A percentile compares a stretch with the other conserved stretches of the same genome.
Conservation (phyloP, 2,329 filamentous ascomycete species). For the Onygenales sp. region DNA sequence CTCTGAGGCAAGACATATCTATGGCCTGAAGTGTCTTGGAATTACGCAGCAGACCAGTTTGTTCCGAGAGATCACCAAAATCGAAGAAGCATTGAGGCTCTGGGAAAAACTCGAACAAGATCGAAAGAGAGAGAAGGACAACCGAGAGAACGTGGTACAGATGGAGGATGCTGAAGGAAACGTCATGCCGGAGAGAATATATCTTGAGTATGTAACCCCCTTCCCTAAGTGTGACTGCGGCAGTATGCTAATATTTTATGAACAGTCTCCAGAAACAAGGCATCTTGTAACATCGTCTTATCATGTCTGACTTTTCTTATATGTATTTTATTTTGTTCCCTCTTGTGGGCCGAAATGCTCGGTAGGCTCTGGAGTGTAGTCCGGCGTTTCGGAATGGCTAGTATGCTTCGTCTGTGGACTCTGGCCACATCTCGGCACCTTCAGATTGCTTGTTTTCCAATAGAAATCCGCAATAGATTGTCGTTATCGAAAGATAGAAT, state of each 20-base stretch:
- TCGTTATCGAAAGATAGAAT: not conserved
- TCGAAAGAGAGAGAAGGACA: constrained; percentile 64
- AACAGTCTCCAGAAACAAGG: constrained; percentile 16
- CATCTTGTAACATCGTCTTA: constrained; percentile 10
- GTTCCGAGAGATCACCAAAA: constrained; percentile 88
- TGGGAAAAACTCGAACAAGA: constrained; percentile 92
- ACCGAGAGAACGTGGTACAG: constrained; percentile 79
- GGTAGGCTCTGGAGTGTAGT: not conserved
- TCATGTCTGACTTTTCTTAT: not conserved
- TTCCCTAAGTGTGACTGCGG: not conserved
- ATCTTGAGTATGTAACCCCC: constrained; percentile 55
- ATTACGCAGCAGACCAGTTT: constrained; percentile 76
- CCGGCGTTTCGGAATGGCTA: not conserved
- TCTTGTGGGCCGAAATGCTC: not conserved
- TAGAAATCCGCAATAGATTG: not conserved
- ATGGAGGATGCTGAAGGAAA: constrained; percentile 98
- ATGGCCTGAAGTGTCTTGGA: constrained; percentile 86
- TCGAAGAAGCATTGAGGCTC: constrained; percentile 76
- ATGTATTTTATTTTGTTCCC: not conserved
- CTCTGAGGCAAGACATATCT: constrained; percentile 85
- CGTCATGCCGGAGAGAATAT: constrained; percentile 98
- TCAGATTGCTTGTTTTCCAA: not conserved
- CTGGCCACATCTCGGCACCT: not conserved
- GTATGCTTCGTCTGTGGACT: not conserved
- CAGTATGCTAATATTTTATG: constrained; percentile 8